These are phyloP conservation scores for Pecoramyces ruminantium DNA, from an alignment of 192 early-diverging fungal genomes.

Conservation along the genomic window DNA sequence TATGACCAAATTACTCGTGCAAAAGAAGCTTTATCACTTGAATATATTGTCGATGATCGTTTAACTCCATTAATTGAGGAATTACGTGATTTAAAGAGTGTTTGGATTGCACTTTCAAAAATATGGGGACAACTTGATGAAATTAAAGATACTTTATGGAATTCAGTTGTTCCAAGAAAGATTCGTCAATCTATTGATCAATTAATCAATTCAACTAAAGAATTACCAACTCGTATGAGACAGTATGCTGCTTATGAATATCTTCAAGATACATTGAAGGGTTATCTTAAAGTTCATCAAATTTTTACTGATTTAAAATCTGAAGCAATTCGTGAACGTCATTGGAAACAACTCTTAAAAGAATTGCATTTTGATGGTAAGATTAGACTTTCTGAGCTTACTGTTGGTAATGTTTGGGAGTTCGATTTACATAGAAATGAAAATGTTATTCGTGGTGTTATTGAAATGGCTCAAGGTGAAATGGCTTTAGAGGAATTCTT, in stretches of 20 bases:
- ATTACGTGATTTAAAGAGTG: conserved; percentile 72
- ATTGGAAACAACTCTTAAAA: conserved; percentile 92
- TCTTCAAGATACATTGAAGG: conserved; percentile 68
- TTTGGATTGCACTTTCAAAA: conserved; percentile 68
- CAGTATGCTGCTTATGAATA: conserved; percentile 95
- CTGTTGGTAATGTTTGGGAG: conserved; percentile 90
- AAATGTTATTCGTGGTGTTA: conserved; percentile 64
- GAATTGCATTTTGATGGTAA: conserved; percentile 48
- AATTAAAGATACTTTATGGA: conserved; percentile 76
- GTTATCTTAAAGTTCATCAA: conserved; percentile 62
- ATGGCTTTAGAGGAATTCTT: conserved; percentile 99
- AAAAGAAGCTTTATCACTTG: conserved; percentile 86
- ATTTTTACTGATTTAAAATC: conserved; percentile 82
- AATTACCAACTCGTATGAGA: conserved; percentile 90
- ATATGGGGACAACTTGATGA: conserved; percentile 75
- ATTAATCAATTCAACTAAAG: conserved; percentile 63
- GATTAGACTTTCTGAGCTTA: conserved; percentile 60
- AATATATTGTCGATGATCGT: conserved; percentile 40
- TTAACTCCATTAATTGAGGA: conserved; percentile 81
- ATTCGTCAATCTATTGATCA: conserved; percentile 71
- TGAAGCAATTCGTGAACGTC: conserved; percentile 86
- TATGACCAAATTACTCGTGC: conserved; percentile 75
- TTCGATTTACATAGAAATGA: conserved; percentile 79
- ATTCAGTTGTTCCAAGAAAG: conserved; percentile 72
- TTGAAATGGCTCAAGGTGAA: conserved; percentile 90